Evolutionary conservation across 768 basidiomycete genomes (phyloP).

Genomic region (Trametes villosa): DNA sequence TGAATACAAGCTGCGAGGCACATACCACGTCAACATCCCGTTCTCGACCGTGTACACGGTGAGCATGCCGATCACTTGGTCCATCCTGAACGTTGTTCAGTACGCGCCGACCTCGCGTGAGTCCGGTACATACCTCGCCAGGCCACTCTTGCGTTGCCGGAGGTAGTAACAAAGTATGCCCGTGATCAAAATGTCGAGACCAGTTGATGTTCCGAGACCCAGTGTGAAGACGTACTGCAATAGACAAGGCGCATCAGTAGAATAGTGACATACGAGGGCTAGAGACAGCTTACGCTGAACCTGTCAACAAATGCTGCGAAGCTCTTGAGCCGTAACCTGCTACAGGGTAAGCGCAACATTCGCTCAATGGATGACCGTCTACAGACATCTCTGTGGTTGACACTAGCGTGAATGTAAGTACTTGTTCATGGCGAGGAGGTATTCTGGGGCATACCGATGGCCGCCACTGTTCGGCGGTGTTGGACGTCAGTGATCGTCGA

Average conservation of each 20-base stretch:
- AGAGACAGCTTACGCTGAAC: slow-evolving; percentile 16
- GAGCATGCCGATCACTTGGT: slow-evolving; percentile 27
- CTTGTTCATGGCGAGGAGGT: neutral
- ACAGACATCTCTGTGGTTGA: slow-evolving; percentile 23
- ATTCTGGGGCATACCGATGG: neutral
- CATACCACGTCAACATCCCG: slow-evolving; percentile 33
- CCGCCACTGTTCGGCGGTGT: neutral
- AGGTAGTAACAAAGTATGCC: slow-evolving; percentile 27
- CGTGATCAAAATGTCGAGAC: slow-evolving; percentile 30
- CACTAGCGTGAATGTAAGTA: neutral
- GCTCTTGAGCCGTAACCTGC: slow-evolving; percentile 22
- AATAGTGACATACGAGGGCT: no score
- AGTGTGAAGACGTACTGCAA: slow-evolving; percentile 32
- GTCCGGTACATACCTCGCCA: slow-evolving; percentile 5
- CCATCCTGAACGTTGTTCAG: no score
- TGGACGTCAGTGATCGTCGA: no score
- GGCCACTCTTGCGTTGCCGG: slow-evolving; percentile 22
- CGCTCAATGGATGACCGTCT: no score
- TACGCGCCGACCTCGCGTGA: no score
- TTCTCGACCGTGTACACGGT: slow-evolving; percentile 34
- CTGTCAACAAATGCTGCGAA: slow-evolving; percentile 13
- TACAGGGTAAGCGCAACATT: no score
- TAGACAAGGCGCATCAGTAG: neutral
- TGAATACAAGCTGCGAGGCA: neutral
- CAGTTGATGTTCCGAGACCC: slow-evolving; percentile 27